Evolutionary conservation across 2,329 filamentous ascomycete genomes (phyloP), one percentile per base, ranked within the genome.

Genomic region (Fusarium zealandicum): DNA sequence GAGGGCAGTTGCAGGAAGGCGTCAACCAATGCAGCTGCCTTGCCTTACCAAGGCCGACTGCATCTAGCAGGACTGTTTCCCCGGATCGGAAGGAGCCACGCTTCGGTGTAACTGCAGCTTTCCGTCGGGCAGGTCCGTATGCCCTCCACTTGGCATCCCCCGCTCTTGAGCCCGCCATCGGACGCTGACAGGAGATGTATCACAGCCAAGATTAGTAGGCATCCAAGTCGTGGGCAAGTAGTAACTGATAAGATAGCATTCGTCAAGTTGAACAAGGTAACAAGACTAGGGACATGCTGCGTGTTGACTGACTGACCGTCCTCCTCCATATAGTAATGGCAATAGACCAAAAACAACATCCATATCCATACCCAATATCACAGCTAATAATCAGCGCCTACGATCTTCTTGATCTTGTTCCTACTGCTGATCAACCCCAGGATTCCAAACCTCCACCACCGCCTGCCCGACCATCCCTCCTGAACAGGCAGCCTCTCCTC

Each of bases 401-500:
- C 22, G 8, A 38, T 31, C 33, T 62, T 51, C 13, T 32, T 62
- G 17, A 61, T 42, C n/a, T 40, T 61, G 20, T 55, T 54, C 6
- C 42, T 52, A 12, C 46, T 37, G 10, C 33, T 38, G 13, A 60
- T 18, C 25, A 63, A 43, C 3, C 16, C 50, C 25, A 61, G 27
- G n/a, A 62, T 51, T 6, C 61, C 60, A 37, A 64, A 54, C 5
- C 22, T 31, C 31, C 40, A 48, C 32, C 18, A 49, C 16, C 25
- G 22, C 25, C 41, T 31, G 18, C 22, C 53, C 53, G 30, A 61
- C 60, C 61, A 63, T 2, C 60, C 60, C 36, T 64, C 61, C 33
- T 61, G 27, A 5, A 64, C 30, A 2, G 60, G 61, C 11, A 63
- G 9, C 16, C 61, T 52, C 45, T 64, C 60, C 43, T 64, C 60